Evolutionary conservation across 495 filamentous ascomycete species (phyloP).

Genomic region (Aspergillus incahuasiensis): DNA sequence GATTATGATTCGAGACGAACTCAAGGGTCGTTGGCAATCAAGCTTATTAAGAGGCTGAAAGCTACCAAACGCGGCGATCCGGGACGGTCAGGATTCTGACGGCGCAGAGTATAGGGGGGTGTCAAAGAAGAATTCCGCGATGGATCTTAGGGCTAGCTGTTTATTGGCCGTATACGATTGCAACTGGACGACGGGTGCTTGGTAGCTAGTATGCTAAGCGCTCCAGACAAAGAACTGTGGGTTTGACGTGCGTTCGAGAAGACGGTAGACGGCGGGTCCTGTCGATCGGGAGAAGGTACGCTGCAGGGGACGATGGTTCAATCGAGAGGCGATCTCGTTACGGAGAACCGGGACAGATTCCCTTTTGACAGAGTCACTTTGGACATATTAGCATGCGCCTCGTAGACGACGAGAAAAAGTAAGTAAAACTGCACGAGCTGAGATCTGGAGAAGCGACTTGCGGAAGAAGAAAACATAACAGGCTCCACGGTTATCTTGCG

Average conservation of each 20-base stretch:
- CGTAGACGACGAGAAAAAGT: neutral
- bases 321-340: neutral
- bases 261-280: neutral
- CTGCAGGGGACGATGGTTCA: neutral
- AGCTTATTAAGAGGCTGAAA: conserved; percentile 13
- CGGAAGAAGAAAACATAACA: conserved; percentile 18
- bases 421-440: conserved; percentile 9
- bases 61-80: conserved; percentile 12
- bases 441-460: conserved; percentile 7
- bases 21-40: neutral
- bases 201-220: neutral
- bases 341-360: neutral
- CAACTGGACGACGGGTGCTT: conserved; percentile 5
- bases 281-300: conserved; percentile 7
- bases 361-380: neutral
- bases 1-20: neutral
- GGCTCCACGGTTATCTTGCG: conserved; percentile 6
- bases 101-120: conserved; percentile 14
- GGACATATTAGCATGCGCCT: conserved; percentile 4
- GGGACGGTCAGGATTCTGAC: conserved; percentile 13
- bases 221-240: neutral
- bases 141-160: conserved; percentile 7
- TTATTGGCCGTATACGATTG: conserved; percentile 11
- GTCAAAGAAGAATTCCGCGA: conserved; percentile 10
- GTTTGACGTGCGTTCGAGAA: neutral